These are phyloP conservation scores for Quercus robur DNA, from an alignment of 306 rosid genomes.

Conservation along the genomic window DNA sequence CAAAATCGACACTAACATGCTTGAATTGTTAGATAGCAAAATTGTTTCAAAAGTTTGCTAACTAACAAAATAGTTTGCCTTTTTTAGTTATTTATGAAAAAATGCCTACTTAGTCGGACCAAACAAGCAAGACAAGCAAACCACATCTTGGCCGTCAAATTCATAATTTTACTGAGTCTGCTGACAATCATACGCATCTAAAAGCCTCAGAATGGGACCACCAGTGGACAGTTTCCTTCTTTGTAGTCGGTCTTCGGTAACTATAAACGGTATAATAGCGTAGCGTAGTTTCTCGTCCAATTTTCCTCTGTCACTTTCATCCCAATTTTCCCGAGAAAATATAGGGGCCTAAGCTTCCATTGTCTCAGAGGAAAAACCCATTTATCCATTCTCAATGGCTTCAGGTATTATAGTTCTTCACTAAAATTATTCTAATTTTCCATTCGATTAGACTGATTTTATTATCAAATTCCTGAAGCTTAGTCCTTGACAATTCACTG, in stretches of 20 bases:
- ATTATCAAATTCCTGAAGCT: not conserved
- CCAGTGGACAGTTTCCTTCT: not conserved
- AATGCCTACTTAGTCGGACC: too few relatives aligned
- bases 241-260: not conserved
- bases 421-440: not conserved
- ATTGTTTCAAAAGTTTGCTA: too few relatives aligned
- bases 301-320: not conserved
- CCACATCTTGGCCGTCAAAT: too few relatives aligned
- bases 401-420: slow-evolving; percentile 46
- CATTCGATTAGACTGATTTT: not conserved
- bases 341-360: not conserved
- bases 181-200: too few relatives aligned
- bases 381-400: slow-evolving; percentile 51
- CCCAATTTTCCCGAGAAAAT: slow-evolving; percentile 21
- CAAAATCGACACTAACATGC: too few relatives aligned
- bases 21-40: too few relatives aligned
- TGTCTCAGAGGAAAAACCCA: not conserved
- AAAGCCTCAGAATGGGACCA: too few relatives aligned
- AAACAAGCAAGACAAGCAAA: too few relatives aligned
- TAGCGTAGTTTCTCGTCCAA: slow-evolving; percentile 4
- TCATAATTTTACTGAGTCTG: too few relatives aligned
- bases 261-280: not conserved
- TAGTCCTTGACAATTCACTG: not conserved
- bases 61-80: too few relatives aligned
- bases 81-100: too few relatives aligned